phyloP scores from a whole-genome alignment of 2,329 filamentous ascomycete genomes.

The Neoarthrinium moseri region DNA sequence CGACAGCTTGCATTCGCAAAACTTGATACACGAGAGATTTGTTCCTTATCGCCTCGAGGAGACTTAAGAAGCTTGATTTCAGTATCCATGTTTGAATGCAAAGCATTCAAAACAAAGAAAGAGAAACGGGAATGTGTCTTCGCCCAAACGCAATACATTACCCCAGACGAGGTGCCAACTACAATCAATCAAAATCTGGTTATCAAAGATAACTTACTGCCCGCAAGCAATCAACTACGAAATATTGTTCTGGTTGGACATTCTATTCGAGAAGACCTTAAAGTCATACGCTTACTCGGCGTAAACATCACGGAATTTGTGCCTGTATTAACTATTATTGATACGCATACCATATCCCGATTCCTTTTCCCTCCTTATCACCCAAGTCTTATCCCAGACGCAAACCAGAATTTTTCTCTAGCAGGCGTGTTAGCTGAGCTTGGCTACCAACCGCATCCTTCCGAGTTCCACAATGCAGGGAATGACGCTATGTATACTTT shows the following conservation, averaged over 20 bases:
- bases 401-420: background rate
- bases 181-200: background rate
- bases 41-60: background rate
- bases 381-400: background rate
- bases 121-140: background rate
- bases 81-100: background rate
- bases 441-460: background rate
- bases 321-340: background rate
- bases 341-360: background rate
- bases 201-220: background rate
- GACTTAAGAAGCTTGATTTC: background rate
- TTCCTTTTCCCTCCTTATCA: background rate
- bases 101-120: background rate
- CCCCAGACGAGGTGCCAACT: background rate
- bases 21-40: background rate
- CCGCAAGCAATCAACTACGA: background rate
- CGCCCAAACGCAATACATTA: background rate
- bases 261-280: background rate
- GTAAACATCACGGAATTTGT: background rate
- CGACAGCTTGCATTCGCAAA: background rate
- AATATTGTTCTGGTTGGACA: background rate
- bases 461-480: constrained; percentile 5
- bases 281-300: background rate
- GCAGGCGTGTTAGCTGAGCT: background rate
- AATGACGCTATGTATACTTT: constrained; percentile 2